Evolutionary conservation across 345 rosid species (phyloP), one percentile per base, ranked within the genome.

Genomic region (Angophora floribunda): DNA sequence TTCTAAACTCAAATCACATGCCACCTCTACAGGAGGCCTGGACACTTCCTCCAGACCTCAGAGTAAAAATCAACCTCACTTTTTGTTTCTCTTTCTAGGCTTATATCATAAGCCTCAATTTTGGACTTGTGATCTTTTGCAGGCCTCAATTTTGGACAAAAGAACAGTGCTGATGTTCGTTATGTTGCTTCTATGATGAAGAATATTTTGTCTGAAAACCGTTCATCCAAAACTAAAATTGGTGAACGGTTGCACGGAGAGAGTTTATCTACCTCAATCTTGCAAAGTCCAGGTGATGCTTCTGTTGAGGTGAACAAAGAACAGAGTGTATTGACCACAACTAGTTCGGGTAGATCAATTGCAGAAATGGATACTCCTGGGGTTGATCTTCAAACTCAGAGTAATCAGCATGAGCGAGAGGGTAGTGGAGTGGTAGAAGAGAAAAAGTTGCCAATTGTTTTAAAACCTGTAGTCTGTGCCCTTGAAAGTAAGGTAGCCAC

Each of bases 131-230:
- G 36, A 52, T 24, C 53, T 63, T 89, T 90, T 91, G 94, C 92
- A 94, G 93, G 90, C 89, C 89, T 89, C 88, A 87, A 86, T 90
- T 86, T 91, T 45, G 92, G 90, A 52, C 94, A 91, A 92, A 92
- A 90, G 89, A 95, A 91, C 84, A 92, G 90, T 53, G 90, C 92
- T 92, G 91, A 90, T 90, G 88, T 92, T 80, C 89, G 90, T 88
- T 94, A 93, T 91, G 96, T 94, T 91, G 94, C 97, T 89, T 93
- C 95, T 86, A 94, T 93, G 91, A 93, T 92, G 95, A 95, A 92
- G 92, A 96, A 93, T 88, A 91, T 92, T 41, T 94, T 94, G 87
- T 92, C 97, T 16, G 97, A 93, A 90, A 91, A 91, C 90, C 88
- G 92, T 89, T 89, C 93, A 50, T 88, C 92, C 63, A 95, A 95